Percentiles rank a stretch among this genome's conserved stretches.
Conservation (phyloP, 352 stramenopile species). For the Elongisporangium anandrum region DNA sequence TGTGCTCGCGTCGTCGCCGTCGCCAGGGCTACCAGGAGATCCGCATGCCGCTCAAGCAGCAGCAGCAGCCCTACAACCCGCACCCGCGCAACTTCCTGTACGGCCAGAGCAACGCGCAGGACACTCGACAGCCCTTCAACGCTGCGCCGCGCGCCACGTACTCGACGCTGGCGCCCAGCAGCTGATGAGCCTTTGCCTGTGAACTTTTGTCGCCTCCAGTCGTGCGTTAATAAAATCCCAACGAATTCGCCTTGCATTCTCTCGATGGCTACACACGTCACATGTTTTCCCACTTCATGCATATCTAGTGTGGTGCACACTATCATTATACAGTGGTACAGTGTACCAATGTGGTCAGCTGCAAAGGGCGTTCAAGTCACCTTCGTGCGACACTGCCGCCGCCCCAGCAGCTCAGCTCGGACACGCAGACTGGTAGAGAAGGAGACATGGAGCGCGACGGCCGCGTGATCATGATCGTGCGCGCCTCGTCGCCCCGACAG, state of each 20-base stretch:
- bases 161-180: background rate
- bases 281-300: background rate
- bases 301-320: background rate
- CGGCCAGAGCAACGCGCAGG: constrained; percentile 15
- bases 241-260: background rate
- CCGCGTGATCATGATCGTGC: constrained; percentile 80
- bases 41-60: constrained; percentile 73
- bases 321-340: background rate
- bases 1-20: constrained; percentile 62
- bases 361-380: background rate
- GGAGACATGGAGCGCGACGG: constrained; percentile 9
- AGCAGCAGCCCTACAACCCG: constrained; percentile 67
- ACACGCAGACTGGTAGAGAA: background rate
- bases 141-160: background rate
- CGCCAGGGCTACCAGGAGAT: constrained; percentile 82
- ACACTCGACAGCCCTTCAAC: constrained; percentile 34
- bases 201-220: background rate
- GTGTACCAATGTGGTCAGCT: background rate
- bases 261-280: background rate
- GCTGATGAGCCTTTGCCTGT: background rate
- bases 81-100: constrained; percentile 78
- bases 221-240: background rate
- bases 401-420: background rate
- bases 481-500: constrained; percentile 49
- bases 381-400: background rate